phyloP scores from a whole-genome alignment of 495 filamentous ascomycete genomes.

The Trichoderma reesei region DNA sequence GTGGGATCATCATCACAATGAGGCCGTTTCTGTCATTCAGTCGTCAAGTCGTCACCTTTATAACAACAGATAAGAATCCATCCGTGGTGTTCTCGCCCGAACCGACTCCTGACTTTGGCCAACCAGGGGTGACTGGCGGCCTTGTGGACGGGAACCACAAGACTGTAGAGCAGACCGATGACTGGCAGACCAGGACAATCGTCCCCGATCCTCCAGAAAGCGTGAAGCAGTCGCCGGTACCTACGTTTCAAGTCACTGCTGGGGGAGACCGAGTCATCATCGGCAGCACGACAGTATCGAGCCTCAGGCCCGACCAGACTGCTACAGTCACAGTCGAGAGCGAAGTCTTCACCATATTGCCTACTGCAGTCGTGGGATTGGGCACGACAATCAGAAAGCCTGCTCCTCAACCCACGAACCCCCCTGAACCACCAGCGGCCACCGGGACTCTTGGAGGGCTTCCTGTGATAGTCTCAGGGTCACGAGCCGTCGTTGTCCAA shows the following conservation, averaged over 20 bases:
- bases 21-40: not conserved
- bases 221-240: conserved; percentile 13
- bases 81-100: conserved; percentile 33
- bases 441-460: conserved; percentile 31
- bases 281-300: conserved; percentile 30
- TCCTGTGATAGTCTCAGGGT: conserved; percentile 30
- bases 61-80: conserved; percentile 42
- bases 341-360: conserved; percentile 34
- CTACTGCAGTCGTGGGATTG: conserved; percentile 29
- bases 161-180: not conserved
- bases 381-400: conserved; percentile 32
- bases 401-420: conserved; percentile 15
- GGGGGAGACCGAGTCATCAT: conserved; percentile 34
- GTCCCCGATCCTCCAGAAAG: not conserved
- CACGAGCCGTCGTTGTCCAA: conserved; percentile 32
- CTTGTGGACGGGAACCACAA: conserved; percentile 17
- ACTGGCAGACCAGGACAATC: not conserved
- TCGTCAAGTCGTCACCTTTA: conserved; percentile 23
- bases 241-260: conserved; percentile 28
- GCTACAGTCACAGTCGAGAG: conserved; percentile 30
- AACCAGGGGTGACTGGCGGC: conserved; percentile 16
- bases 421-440: conserved; percentile 23
- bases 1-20: not conserved
- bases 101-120: conserved; percentile 31
- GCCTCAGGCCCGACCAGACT: conserved; percentile 24